Percentiles rank a stretch among this genome's conserved stretches.
Evolutionary conservation across 306 rosid genomes (phyloP).

Genomic region (Aeschynomene evenia): DNA sequence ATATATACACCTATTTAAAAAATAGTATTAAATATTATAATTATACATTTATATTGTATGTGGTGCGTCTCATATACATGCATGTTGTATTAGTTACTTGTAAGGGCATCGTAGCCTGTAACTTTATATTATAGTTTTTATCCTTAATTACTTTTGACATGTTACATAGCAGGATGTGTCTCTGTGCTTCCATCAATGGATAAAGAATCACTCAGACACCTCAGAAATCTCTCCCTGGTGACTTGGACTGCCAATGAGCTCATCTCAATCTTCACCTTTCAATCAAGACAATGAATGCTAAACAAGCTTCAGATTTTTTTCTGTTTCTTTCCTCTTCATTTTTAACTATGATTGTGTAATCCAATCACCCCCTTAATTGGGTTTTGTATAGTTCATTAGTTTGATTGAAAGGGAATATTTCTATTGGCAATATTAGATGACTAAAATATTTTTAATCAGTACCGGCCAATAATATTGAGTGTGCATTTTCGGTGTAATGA

Average conservation of each 20-base stretch:
- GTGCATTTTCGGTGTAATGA: no score
- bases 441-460: no score
- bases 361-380: conserved; percentile 10
- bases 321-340: neutral
- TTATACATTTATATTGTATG: no score
- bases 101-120: no score
- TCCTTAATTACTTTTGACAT: conserved; percentile 1
- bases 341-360: conserved; percentile 8
- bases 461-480: no score
- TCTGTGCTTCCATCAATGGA: conserved; percentile 33
- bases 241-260: conserved; percentile 88
- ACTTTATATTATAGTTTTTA: neutral
- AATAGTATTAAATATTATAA: no score
- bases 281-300: conserved; percentile 17
- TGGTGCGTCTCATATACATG: no score
- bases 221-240: conserved; percentile 66
- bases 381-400: conserved; percentile 24
- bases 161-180: conserved; percentile 37
- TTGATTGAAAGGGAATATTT: conserved; percentile 29
- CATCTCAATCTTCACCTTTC: conserved; percentile 39
- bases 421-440: no score
- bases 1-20: no score
- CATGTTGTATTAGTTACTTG: no score
- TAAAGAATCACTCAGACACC: conserved; percentile 49
- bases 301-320: neutral